phyloP scores from a whole-genome alignment of 2,329 filamentous ascomycete species.

The Paramyrothecium roridum region DNA sequence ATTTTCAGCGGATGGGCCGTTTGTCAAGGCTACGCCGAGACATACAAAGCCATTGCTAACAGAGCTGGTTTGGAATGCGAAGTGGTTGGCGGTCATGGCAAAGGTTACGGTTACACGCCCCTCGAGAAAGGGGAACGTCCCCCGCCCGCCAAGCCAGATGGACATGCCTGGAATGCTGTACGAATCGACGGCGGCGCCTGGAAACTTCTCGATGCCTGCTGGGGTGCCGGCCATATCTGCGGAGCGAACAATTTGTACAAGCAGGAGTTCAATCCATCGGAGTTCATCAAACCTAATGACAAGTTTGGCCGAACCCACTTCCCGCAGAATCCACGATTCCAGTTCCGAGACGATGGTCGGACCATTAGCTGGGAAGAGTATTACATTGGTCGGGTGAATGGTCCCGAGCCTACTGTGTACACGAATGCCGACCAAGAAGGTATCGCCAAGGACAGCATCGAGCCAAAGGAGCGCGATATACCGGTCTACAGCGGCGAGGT shows the following conservation, averaged over 20 bases:
- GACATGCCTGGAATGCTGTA: constrained; percentile 93
- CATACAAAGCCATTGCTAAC: constrained; percentile 75
- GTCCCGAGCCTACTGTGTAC: constrained; percentile 46
- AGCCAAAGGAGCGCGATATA: constrained; percentile 51
- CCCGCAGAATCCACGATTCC: constrained; percentile 63
- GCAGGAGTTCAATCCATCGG: constrained; percentile 62
- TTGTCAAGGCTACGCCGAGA: constrained; percentile 84
- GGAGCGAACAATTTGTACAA: constrained; percentile 55
- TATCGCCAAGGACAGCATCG: constrained; percentile 55
- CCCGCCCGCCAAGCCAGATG: constrained; percentile 59
- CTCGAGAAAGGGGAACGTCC: constrained; percentile 61
- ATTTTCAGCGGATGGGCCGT: constrained; percentile 79
- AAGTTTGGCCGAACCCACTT: constrained; percentile 81
- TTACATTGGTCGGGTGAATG: constrained; percentile 56
- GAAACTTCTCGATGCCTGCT: constrained; percentile 90
- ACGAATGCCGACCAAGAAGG: constrained; percentile 45
- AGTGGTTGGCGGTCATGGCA: constrained; percentile 76
- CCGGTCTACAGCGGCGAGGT: constrained; percentile 51
- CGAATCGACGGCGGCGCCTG: constrained; percentile 81
- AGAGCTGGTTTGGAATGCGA: constrained; percentile 77
- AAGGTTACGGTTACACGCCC: constrained; percentile 72
- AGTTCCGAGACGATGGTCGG: constrained; percentile 72
- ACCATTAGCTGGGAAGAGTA: constrained; percentile 79
- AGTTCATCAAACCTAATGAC: constrained; percentile 66
- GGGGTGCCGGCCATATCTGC: constrained; percentile 77